A percentile compares a stretch with the other conserved stretches of the same genome.
Evolutionary conservation across 2,329 filamentous ascomycete species (phyloP).

Genomic region (Colletotrichum eleusines): DNA sequence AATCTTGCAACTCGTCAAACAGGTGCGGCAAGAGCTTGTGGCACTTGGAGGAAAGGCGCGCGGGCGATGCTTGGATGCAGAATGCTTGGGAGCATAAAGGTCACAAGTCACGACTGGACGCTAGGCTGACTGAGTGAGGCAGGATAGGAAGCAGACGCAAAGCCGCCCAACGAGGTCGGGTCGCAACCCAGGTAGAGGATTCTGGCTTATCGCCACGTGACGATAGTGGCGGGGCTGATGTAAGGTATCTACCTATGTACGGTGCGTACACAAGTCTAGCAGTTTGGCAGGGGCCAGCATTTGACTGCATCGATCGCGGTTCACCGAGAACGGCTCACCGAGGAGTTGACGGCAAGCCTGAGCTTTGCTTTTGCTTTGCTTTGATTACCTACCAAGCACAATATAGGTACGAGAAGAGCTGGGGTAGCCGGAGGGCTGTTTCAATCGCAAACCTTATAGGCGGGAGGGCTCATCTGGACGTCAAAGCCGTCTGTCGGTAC

Average conservation of each 20-base stretch:
- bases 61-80: slow-evolving; percentile 26
- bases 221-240: slow-evolving; percentile 12
- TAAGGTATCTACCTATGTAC: too few relatives aligned
- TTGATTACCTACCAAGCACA: too few relatives aligned
- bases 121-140: slow-evolving; percentile 12
- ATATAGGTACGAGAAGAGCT: neutral
- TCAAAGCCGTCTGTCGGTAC: too few relatives aligned
- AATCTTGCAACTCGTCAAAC: slow-evolving; percentile 29
- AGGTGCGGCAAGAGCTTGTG: slow-evolving; percentile 29
- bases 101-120: slow-evolving; percentile 25
- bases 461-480: slow-evolving; percentile 2
- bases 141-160: slow-evolving; percentile 10
- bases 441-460: slow-evolving; percentile 23
- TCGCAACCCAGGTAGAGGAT: slow-evolving; percentile 19
- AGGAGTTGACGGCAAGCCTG: too few relatives aligned
- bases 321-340: too few relatives aligned
- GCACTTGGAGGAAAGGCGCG: slow-evolving; percentile 28
- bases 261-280: neutral
- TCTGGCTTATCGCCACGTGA: slow-evolving; percentile 33
- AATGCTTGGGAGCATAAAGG: slow-evolving; percentile 21
- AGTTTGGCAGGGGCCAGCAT: slow-evolving; percentile 9
- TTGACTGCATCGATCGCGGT: too few relatives aligned
- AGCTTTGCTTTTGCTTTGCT: too few relatives aligned
- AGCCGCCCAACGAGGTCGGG: slow-evolving; percentile 34
- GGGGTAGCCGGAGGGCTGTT: slow-evolving; percentile 21